Base-by-base conservation (phyloP, 108 stramenopile species). In the Cyclotella cryptica region DNA sequence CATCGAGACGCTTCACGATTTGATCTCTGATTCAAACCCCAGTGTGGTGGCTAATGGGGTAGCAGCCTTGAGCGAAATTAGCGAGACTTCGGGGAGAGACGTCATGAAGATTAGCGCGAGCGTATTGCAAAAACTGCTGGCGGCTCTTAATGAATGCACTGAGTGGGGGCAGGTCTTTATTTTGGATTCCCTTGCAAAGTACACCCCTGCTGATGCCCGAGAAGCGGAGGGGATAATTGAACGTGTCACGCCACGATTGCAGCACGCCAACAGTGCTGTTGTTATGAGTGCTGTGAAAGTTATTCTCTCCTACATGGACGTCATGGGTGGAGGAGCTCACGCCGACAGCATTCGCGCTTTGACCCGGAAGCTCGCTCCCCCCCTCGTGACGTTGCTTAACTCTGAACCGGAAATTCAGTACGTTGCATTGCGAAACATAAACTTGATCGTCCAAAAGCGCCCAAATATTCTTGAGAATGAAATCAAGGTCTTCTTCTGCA, bases 161-260 rank as follows among this genome's bases (percentile, higher is more conserved):
- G 99, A 99, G 87, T 99, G 98, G 98, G 98, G 98, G 45, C 98
- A 99, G 86, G 99, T 99, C 43, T 98, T 97, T 73, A 99, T 99
- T 76, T 79, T 99, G 63, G 99, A 99, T 84, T 92, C 96, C 17
- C 83, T 99, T 45, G 93, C 98, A 70, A 97, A 96, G 85, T 99
- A 99, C 90, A 86, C 89, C 18, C 97, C 98, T 10, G 90, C 93
- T 2, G 93, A 93, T 78, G 94, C 89, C 10, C 88, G 95, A 27
- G 97, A 97, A 88, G 97, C 97, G 9, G 98, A 99, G 86, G 92
- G 95, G 13, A 98, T 99, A 78, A 96, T 99, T 72, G 99, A 99
- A 79, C 94, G 99, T 72, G 98, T 99, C 66, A 96, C 98, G 12
- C 99, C 99, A 12, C 89, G 98, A 44, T 85, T 99, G 74, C 97